Evolutionary conservation across 257 asterid species (phyloP).

Genomic region (Vinca minor): DNA sequence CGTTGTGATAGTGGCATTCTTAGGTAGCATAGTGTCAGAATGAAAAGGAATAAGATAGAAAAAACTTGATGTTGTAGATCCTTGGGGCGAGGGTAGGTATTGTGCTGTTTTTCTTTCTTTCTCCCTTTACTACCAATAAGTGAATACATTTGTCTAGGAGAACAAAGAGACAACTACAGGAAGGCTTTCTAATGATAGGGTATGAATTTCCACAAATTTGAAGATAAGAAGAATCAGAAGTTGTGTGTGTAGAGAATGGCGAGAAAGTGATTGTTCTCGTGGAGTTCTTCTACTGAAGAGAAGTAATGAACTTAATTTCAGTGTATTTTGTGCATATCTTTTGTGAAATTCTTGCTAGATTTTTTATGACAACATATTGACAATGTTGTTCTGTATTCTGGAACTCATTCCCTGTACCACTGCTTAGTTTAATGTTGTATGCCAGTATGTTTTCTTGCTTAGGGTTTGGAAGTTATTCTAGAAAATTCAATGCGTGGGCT

Average conservation of each 20-base stretch:
- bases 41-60: neutral
- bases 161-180: neutral
- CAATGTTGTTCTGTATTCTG: neutral
- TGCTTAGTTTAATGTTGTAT: neutral
- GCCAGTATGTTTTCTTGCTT: neutral
- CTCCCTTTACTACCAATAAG: neutral
- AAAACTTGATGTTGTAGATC: neutral
- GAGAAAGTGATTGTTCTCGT: neutral
- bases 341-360: neutral
- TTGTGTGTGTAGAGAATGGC: too few species aligned
- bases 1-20: neutral
- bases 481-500: slow-evolving; percentile 18
- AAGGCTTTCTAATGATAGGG: too few species aligned
- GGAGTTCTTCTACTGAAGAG: neutral
- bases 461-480: neutral
- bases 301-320: neutral
- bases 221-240: neutral
- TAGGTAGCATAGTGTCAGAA: neutral
- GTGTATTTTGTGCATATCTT: too few species aligned
- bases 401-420: neutral
- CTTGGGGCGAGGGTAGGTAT: neutral
- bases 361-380: neutral
- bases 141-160: neutral
- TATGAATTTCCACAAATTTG: neutral
- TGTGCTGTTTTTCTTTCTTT: too few species aligned